Evolutionary conservation across 257 asterid species (phyloP).

Genomic region (Nemophila menziesii): DNA sequence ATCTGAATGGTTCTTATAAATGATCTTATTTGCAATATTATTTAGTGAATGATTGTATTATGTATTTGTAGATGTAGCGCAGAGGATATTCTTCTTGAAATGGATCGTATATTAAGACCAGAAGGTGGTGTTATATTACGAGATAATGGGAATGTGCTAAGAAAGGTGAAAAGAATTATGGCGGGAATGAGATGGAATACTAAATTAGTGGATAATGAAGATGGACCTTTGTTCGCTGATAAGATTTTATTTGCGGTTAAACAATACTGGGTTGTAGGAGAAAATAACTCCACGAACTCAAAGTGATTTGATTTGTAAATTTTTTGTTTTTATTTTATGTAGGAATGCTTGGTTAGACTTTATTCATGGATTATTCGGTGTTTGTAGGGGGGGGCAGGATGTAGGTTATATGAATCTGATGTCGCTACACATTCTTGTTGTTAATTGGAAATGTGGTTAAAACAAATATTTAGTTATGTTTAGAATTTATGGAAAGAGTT

Average conservation of each 20-base stretch:
- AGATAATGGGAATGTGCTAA: conserved; percentile 22
- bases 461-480: too few species aligned
- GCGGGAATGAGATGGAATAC: conserved; percentile 34
- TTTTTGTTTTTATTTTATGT: too few species aligned
- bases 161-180: conserved; percentile 20
- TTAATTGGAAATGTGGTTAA: too few species aligned
- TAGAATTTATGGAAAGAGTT: too few species aligned
- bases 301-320: too few species aligned
- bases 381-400: too few species aligned
- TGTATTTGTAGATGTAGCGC: conserved; percentile 18
- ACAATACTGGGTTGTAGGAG: conserved; percentile 28
- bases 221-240: conserved; percentile 27
- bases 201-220: conserved; percentile 31
- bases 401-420: too few species aligned
- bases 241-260: conserved; percentile 29
- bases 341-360: too few species aligned
- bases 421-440: too few species aligned
- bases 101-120: conserved; percentile 34
- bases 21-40: neutral
- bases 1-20: neutral
- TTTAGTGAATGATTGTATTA: neutral
- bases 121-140: conserved; percentile 38
- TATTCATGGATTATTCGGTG: too few species aligned
- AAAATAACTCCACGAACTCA: conserved; percentile 11
- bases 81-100: conserved; percentile 30